Evolutionary conservation across 805 yeast species (phyloP), one percentile per base, ranked within the genome.

Genomic region (Candida koratica): DNA sequence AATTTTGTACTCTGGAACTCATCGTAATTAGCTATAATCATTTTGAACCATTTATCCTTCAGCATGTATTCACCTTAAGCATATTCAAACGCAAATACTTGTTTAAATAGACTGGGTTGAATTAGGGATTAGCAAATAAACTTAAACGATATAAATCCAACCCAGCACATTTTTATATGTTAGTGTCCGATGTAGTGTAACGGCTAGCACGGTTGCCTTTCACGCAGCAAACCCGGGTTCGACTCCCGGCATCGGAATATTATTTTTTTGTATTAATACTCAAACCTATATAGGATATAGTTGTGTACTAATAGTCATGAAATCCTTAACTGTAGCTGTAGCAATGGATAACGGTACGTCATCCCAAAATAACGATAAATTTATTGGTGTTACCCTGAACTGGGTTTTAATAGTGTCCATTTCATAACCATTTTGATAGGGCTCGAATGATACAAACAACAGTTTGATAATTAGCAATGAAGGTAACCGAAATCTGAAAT

Each of bases 231-330:
- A 66, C 72, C 72, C 81, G 84, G 84, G 84, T 79, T 79, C 84
- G 83, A 79, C 83, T 77, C 84, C 84, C 84, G 81, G 85, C 70
- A 77, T 76, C 83, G 84, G 84, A 78, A 72, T n/a, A 12, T 23
- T 22, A 11, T 26, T 34, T 27, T 34, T 34, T 20, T 8, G 10
- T 20, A 20, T 20, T 20, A 20, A 8, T 20, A 7, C 7, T 20
- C 7, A 20, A 20, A 20, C 23, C 7, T 20, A 20, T 20, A 20
- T 20, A 20, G 10, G 10, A 20, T 20, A 18, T 29, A 18, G 12
- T 11, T 12, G 20, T 13, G 13, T 18, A 11, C 17, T 18, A 12
- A 28, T 24, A 6, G 32, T 29, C 25, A 23, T 6, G 12, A 23
- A 22, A 15, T 31, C 34, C 24, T 6, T 23, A 10, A 23, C 4